Percentiles rank a stretch among this genome's conserved stretches.
Conservation (phyloP, 2,329 filamentous ascomycete species). For the Colletotrichum gloeosporioides region DNA sequence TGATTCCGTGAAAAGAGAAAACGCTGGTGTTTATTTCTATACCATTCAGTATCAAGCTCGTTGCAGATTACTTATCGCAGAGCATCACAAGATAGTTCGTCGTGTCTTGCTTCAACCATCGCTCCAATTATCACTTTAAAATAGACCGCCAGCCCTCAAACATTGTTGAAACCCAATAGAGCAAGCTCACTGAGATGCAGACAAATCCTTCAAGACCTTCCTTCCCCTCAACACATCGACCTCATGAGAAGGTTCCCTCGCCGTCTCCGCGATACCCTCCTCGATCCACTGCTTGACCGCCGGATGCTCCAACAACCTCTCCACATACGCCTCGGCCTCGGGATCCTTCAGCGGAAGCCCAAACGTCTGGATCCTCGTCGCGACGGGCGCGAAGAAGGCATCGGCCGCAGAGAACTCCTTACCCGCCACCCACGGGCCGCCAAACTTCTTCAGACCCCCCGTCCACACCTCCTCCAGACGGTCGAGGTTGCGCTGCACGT, state of each 20-base stretch:
- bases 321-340: constrained; percentile 35
- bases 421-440: constrained; percentile 47
- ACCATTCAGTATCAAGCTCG: not conserved
- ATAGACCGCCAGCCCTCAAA: not conserved
- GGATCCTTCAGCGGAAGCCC: constrained; percentile 33
- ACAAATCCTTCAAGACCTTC: constrained; percentile 3
- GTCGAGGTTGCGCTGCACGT: constrained; percentile 37
- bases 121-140: not conserved
- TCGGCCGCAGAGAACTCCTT: constrained; percentile 41
- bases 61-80: not conserved
- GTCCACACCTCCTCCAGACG: constrained; percentile 41
- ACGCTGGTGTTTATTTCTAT: not conserved
- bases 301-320: constrained; percentile 37
- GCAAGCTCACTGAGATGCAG: not conserved
- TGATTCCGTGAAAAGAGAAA: not conserved
- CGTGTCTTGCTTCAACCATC: not conserved
- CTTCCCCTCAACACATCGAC: constrained; percentile 1
- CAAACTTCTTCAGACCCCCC: constrained; percentile 42
- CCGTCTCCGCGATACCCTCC: constrained; percentile 40
- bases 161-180: not conserved
- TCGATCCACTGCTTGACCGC: constrained; percentile 43
- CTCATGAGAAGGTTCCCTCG: constrained; percentile 31
- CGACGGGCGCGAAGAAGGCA: constrained; percentile 48
- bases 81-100: rapidly evolving
- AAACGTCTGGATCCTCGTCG: constrained; percentile 43